Evolutionary conservation across 2,329 filamentous ascomycete genomes (phyloP).

Genomic region (Calcarisporium arbuscula): DNA sequence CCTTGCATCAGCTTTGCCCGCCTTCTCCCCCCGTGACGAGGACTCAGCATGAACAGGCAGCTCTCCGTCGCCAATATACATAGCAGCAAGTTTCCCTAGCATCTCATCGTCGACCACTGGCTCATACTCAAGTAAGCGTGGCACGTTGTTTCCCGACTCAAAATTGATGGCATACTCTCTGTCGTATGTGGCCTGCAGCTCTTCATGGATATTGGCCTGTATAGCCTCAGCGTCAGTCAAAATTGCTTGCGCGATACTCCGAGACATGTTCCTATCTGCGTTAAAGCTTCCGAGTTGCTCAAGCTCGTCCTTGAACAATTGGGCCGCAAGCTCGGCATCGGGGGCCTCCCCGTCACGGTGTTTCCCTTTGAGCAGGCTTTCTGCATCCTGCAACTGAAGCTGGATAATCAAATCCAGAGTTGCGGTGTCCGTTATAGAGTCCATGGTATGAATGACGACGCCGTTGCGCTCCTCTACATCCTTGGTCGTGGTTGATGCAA

Average conservation of each 20-base stretch:
- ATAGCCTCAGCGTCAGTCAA: conserved; percentile 10
- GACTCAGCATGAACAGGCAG: neutral
- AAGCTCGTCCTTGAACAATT: conserved; percentile 12
- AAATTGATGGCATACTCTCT: neutral
- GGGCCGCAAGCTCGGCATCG: conserved; percentile 9
- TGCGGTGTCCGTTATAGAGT: conserved; percentile 4
- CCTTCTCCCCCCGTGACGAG: neutral
- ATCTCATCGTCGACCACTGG: conserved; percentile 4
- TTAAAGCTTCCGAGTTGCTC: neutral
- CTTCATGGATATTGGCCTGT: conserved; percentile 1
- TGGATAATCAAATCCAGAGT: conserved; percentile 13
- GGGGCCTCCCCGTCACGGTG: conserved; percentile 5
- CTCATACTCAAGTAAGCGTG: too few species aligned
- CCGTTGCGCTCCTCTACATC: too few species aligned
- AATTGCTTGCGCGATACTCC: conserved; percentile 13
- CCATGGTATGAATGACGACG: too few species aligned
- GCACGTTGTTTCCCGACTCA: too few species aligned
- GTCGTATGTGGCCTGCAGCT: conserved; percentile 4
- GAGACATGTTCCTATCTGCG: conserved; percentile 11
- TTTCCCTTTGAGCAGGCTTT: conserved; percentile 10
- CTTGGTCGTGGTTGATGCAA: too few species aligned
- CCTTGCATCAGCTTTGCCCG: too few species aligned
- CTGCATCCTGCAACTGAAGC: conserved; percentile 13
- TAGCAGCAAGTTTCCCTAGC: conserved; percentile 1
- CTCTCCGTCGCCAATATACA: conserved; percentile 3